phyloP scores from a whole-genome alignment of 495 filamentous ascomycete species.

The Trichoderma erinaceum region DNA sequence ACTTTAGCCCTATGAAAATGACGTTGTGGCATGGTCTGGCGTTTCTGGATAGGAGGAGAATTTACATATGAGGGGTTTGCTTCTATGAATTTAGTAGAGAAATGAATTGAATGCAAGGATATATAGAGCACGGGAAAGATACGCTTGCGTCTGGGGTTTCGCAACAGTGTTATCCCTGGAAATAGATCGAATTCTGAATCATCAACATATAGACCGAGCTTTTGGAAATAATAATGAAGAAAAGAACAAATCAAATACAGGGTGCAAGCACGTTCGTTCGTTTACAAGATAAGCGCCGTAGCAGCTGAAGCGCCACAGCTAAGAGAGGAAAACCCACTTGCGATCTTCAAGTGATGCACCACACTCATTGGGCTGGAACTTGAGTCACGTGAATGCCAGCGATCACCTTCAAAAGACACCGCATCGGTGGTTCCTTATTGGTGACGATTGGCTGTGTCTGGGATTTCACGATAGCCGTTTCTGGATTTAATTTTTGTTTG shows the following conservation, averaged over 20 bases:
- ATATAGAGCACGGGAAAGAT: background rate
- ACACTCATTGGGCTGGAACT: background rate
- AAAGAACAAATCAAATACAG: no score
- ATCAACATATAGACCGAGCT: no score
- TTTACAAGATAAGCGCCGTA: background rate
- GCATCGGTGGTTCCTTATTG: background rate
- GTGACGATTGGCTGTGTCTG: background rate
- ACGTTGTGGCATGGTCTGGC: conserved; percentile 1
- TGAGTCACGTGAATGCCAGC: background rate
- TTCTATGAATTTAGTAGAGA: background rate
- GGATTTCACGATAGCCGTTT: background rate
- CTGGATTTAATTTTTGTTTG: background rate
- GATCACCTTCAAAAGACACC: background rate
- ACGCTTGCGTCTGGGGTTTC: background rate
- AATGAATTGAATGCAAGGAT: background rate
- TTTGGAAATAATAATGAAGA: no score
- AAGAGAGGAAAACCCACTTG: background rate
- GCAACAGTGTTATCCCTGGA: background rate
- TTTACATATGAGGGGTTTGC: background rate
- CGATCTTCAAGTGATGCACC: conserved; percentile 3
- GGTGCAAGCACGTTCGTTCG: no score
- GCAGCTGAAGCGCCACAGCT: background rate
- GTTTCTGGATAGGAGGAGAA: background rate
- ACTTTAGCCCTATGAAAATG: background rate
- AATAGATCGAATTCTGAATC: background rate